Evolutionary conservation across 2,329 filamentous ascomycete genomes (phyloP), one percentile per base, ranked within the genome.

Genomic region (Colletotrichum incanum): DNA sequence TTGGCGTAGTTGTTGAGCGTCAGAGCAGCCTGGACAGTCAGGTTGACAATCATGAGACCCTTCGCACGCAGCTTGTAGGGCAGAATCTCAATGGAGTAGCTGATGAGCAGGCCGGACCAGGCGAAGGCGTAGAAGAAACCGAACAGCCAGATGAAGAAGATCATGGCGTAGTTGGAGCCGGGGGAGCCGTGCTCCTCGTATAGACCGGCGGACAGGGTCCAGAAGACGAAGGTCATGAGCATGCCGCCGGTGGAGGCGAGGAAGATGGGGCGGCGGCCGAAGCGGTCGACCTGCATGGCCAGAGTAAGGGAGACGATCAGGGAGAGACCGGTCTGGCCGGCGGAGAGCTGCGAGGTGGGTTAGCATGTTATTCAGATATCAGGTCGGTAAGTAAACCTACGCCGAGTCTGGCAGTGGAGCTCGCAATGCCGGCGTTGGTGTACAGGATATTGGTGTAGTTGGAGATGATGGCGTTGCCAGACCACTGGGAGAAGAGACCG

Each of bases 401-500:
- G 67, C 84, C 84, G 67, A 86, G 84, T 76, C 85, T 84, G 77
- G 81, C 79, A 43, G 80, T 83, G 50, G 84, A 78, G 74, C 84
- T 80, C 2, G 73, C 84, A 74, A 91, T 85, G 67, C 88, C 88
- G 73, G 88, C 88, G 45, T 83, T 84, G 50, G 84, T 79, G 80
- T 90, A 89, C 59, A 91, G 85, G 70, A 84, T 81, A 70, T 83
- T 86, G 50, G 87, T 84, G 75, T 90, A 91, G 82, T 90, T 90
- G 71, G 84, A 88, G 75, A 91, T 87, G 60, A 91, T 85, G 71
- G 86, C 88, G 78, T 91, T 91, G 65, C 89, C 89, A 45, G 85
- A 88, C 84, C 87, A 90, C 79, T 91, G 88, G 0, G 87, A 89
- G 80, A 90, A 89, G 72, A 91, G 79, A 76, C 88, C 89, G 34